Evolutionary conservation across 2,329 filamentous ascomycete genomes (phyloP).

Genomic region (Fonsecaea multimorphosa): DNA sequence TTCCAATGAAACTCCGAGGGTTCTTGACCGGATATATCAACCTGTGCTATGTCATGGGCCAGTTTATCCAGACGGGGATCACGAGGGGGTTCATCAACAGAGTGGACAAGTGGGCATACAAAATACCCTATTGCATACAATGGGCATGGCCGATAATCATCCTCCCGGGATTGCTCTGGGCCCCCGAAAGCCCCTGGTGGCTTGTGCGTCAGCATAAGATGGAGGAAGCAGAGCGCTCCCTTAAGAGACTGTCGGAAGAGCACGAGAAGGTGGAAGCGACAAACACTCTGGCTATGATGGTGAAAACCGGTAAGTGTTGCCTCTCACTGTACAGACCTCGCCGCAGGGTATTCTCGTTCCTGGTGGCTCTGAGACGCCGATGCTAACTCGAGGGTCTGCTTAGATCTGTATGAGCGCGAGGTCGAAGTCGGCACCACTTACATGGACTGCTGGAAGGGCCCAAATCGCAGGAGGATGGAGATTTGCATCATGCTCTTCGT

Average conservation of each 20-base stretch:
- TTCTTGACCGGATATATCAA: constrained; percentile 47
- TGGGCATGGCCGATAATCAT: constrained; percentile 59
- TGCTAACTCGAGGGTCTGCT: neutral
- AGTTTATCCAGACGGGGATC: constrained; percentile 41
- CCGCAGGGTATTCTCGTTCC: neutral
- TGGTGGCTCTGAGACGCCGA: neutral
- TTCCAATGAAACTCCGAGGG: constrained; percentile 35
- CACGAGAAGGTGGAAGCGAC: neutral
- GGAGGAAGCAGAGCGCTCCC: constrained; percentile 6
- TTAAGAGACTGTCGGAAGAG: neutral
- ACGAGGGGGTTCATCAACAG: constrained; percentile 43
- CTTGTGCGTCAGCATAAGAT: constrained; percentile 10
- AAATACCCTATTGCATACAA: constrained; percentile 48
- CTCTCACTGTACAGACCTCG: neutral
- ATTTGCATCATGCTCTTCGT: constrained; percentile 48
- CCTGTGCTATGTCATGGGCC: constrained; percentile 48
- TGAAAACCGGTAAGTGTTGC: neutral
- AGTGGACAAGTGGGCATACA: constrained; percentile 46
- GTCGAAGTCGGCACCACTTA: constrained; percentile 42
- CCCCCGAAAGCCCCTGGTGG: constrained; percentile 21
- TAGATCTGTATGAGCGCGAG: constrained; percentile 31
- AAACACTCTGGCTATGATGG: constrained; percentile 9
- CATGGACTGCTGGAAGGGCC: constrained; percentile 43
- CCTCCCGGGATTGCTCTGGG: constrained; percentile 41
- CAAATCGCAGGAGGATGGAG: constrained; percentile 49